Evolutionary conservation across 176 grass and related monocot species (phyloP), one percentile per base, ranked within the genome.

Genomic region (Raddia guianensis): DNA sequence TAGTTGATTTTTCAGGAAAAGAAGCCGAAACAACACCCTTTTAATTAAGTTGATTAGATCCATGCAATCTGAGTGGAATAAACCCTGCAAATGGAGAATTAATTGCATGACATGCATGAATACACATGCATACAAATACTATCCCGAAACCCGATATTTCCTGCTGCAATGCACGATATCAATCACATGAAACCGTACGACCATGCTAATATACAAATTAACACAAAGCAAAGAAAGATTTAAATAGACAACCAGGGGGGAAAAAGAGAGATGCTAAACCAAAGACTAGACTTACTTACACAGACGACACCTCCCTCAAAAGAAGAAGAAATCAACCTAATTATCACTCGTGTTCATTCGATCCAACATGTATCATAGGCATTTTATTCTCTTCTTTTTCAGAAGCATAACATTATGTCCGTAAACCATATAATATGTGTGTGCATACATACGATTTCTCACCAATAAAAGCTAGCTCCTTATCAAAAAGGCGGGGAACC

Each of bases 181-280:
- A 40, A 79, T 84, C 69, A 68, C 81, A 84, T 74, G 75, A 74
- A 37, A 60, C 52, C 16, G 75, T 88, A 84, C 15, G 74, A 47
- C 7, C n/a, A 58, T 40, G 27, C 12, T 15, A 67, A 78, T 73
- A 70, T 79, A 79, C 7, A 74, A 52, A 49, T 74, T 42, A 43
- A 40, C 27, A 67, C 40, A 67, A 19, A 80, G 5, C 12, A 79
- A 40, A 49, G 33, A 61, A 5, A 80, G 10, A 43, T 73, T 82
- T 32, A 64, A 50, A 73, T 83, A 57, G 9, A 53, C 51, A 13
- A 79, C 61, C 16, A 64, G 49, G 34, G 32, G n/a, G 2, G 8
- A 45, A 18, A 10, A 49, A 33, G 9, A 78, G 1, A 16, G 20
- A 49, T 58, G 58, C 32, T 19, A 67, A 67, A 73, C 9, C 0